Percentiles rank a stretch among this genome's conserved stretches.
Evolutionary conservation across 495 filamentous ascomycete genomes (phyloP).

Genomic region (Lophiostoma macrostomum): DNA sequence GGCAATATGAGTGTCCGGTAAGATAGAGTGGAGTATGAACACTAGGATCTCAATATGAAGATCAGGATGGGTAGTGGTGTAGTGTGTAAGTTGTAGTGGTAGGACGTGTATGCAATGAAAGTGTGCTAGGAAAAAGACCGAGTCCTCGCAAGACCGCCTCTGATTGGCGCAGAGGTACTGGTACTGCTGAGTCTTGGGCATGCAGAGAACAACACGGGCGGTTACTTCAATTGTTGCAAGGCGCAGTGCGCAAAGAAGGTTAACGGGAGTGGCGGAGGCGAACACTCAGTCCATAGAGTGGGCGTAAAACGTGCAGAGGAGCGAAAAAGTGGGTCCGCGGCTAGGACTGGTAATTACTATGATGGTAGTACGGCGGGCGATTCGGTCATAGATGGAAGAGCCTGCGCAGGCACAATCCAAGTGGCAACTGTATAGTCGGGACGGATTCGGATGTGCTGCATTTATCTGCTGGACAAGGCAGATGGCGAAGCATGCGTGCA

Average conservation of each 20-base stretch:
- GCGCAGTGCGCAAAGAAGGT: slow-evolving; percentile 35
- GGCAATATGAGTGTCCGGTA: too few relatives aligned
- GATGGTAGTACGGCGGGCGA: neutral
- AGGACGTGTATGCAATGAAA: too few relatives aligned
- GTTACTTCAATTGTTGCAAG: slow-evolving; percentile 33
- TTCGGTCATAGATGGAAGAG: neutral
- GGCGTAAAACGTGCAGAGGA: neutral
- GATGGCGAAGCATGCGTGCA: slow-evolving; percentile 10
- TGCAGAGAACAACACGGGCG: too few relatives aligned
- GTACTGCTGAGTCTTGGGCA: too few relatives aligned
- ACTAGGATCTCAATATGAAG: too few relatives aligned
- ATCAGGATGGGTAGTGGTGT: too few relatives aligned
- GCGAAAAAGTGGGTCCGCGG: slow-evolving; percentile 4
- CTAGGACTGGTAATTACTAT: neutral
- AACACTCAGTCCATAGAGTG: slow-evolving; percentile 12
- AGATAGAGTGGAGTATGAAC: too few relatives aligned
- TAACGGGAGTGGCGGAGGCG: slow-evolving; percentile 7
- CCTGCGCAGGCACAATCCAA: slow-evolving; percentile 3
- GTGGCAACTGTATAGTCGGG: neutral
- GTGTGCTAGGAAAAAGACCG: too few relatives aligned
- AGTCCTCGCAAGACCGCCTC: too few relatives aligned
- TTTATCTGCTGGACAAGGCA: neutral
- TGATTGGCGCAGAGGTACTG: too few relatives aligned
- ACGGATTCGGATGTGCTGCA: slow-evolving; percentile 1
- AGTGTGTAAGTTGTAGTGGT: too few relatives aligned